Evolutionary conservation across 495 filamentous ascomycete genomes (phyloP).

Genomic region (Xylaria castorea): DNA sequence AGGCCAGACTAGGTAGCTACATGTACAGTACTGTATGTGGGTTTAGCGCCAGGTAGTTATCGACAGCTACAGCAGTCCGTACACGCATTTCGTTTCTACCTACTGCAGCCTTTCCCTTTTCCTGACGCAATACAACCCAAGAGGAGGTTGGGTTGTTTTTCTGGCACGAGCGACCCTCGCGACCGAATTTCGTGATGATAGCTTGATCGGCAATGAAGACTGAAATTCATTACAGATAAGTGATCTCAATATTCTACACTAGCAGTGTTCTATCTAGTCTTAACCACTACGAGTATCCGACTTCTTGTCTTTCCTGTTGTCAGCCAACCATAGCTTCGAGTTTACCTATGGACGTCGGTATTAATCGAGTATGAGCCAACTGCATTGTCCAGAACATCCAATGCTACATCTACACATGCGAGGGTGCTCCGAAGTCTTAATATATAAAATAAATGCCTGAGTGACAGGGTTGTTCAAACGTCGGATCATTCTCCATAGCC

Average conservation of each 20-base stretch:
- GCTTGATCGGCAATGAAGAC: background rate
- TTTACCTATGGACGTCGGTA: background rate
- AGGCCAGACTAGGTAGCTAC: constrained; percentile 6
- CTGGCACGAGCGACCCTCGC: background rate
- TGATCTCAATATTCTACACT: background rate
- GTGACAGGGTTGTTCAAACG: constrained; percentile 2
- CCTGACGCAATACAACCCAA: background rate
- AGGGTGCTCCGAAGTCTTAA: background rate
- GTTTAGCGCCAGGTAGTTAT: background rate
- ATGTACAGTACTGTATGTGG: too few species aligned
- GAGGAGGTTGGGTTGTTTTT: background rate
- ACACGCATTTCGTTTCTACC: background rate
- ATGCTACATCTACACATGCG: background rate
- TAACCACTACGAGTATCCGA: background rate
- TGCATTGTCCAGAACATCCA: background rate
- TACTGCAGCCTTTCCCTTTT: background rate
- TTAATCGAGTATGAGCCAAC: background rate
- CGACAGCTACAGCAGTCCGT: background rate
- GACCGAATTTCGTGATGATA: background rate
- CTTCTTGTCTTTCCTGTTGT: background rate
- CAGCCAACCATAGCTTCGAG: background rate
- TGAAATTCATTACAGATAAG: background rate
- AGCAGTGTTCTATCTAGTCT: background rate
- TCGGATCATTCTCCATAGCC: constrained; percentile 3
- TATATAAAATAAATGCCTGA: background rate